Base-by-base conservation (phyloP, 2,329 filamentous ascomycete genomes). In the Hypoxylon sp. region DNA sequence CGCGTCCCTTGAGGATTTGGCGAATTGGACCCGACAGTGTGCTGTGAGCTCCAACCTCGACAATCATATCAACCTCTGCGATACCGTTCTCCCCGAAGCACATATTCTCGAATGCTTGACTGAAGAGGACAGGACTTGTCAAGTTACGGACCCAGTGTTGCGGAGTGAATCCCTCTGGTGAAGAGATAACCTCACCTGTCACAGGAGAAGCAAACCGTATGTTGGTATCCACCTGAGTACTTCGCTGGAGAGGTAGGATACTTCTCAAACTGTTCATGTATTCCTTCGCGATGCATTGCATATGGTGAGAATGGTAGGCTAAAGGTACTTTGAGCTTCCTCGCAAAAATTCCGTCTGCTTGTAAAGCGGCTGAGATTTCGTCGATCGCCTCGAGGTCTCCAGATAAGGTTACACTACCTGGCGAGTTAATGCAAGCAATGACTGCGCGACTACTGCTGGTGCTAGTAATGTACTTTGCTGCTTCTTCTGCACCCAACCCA, bases 301-400 rank as follows among this genome's bases (percentile, higher is more conserved):
- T 78, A 13, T 76, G 73, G 8, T 71, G 62, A 0, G 78, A 80
- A 42, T 80, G 79, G 47, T 79, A 80, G 2, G 77, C 76, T 1
- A 73, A 48, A 0, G 69, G 55, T 0, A 78, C 73, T 24, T 70
- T 70, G 1, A 79, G 73, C 8, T 59, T 66, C 3, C 75, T 65
- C 0, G 70, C 69, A 35, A 79, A 78, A 1, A 77, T 53, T 8
- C 61, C 61, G 13, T 67, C 55, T 6, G 22, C 55, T 10, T 51
- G n/a, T 1, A 69, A 24, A 17, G 19, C 24, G 1, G n/a, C 24
- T 24, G 50, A 51, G 0, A 73, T 46, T 17, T 51, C 55, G 9
- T 68, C 29, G 3, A 74, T 26, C 1, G 70, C 70, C 0, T n/a
- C 11, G 1, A 55, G 31, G 31, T 74, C 71, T 0, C 79, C 78